Conservation (phyloP, 148 eudicot genomes). For the Talinum fruticosum region DNA sequence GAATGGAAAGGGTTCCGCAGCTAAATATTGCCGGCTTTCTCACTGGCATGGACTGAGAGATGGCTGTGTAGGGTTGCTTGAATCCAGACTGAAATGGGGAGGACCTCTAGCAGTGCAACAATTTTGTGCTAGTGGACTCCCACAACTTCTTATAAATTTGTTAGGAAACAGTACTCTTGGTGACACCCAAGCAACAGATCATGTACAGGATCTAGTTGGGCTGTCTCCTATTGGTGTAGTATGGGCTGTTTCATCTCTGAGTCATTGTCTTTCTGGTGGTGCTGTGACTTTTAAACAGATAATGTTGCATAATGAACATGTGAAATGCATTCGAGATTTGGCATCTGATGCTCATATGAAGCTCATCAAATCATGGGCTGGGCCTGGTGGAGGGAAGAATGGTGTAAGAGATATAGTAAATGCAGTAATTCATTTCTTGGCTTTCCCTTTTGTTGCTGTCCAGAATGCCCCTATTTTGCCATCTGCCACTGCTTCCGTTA, state of each 20-base stretch:
- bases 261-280: constrained; percentile 91
- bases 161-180: constrained; percentile 40
- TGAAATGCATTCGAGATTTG: constrained; percentile 61
- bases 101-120: constrained; percentile 92
- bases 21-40: constrained; percentile 54
- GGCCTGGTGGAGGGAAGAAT: constrained; percentile 80
- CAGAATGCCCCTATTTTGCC: constrained; percentile 72
- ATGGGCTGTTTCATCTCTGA: constrained; percentile 83
- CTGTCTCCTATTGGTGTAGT: constrained; percentile 82
- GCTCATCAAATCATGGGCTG: constrained; percentile 67
- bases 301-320: constrained; percentile 60
- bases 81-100: constrained; percentile 78
- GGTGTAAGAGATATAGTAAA: constrained; percentile 69
- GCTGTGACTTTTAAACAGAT: constrained; percentile 71
- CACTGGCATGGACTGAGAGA: constrained; percentile 90
- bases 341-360: constrained; percentile 72
- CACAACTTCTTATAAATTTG: constrained; percentile 75
- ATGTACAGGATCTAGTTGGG: constrained; percentile 47
- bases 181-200: constrained; percentile 38
- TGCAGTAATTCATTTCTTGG: constrained; percentile 81
- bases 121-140: constrained; percentile 88
- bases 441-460: constrained; percentile 93
- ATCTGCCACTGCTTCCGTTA: constrained; percentile 88
- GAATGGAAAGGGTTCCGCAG: constrained; percentile 31
- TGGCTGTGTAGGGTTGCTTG: constrained; percentile 86